A percentile compares a stretch with the other conserved stretches of the same genome.
phyloP scores from a whole-genome alignment of 1,284 basidiomycete genomes.

The Vanrija humicola region DNA sequence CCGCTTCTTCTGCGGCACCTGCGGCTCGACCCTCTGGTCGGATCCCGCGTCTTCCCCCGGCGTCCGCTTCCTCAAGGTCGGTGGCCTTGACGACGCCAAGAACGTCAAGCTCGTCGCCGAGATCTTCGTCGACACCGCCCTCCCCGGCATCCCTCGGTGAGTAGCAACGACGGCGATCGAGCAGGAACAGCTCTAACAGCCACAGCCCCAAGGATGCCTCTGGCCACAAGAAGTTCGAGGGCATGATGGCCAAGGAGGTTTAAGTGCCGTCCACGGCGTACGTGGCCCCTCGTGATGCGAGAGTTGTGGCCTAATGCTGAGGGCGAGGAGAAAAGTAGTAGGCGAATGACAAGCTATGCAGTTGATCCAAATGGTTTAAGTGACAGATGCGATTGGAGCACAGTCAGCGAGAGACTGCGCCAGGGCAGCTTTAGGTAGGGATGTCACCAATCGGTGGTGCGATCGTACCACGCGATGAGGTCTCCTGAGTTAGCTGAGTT shows the following conservation, averaged over 20 bases:
- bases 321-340: no score
- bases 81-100: slow-evolving; percentile 9
- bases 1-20: slow-evolving; percentile 15
- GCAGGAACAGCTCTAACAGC: neutral
- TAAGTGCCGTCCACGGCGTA: neutral
- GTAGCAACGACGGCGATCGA: neutral
- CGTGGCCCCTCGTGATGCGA: no score
- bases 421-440: no score
- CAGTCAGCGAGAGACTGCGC: no score
- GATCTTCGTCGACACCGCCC: slow-evolving; percentile 14
- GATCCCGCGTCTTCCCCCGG: slow-evolving; percentile 4
- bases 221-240: slow-evolving; percentile 17
- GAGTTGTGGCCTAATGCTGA: no score
- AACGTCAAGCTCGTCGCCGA: slow-evolving; percentile 10
- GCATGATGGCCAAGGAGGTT: slow-evolving; percentile 19
- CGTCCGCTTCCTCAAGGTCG: slow-evolving; percentile 9
- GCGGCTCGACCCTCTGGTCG: slow-evolving; percentile 11
- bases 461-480: no score
- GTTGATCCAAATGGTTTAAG: no score
- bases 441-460: no score
- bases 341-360: no score
- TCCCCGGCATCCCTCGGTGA: neutral
- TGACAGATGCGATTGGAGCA: no score
- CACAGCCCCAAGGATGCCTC: slow-evolving; percentile 2
- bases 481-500: no score